Conservation (phyloP, 768 basidiomycete genomes). For the Austroboletus festivus region DNA sequence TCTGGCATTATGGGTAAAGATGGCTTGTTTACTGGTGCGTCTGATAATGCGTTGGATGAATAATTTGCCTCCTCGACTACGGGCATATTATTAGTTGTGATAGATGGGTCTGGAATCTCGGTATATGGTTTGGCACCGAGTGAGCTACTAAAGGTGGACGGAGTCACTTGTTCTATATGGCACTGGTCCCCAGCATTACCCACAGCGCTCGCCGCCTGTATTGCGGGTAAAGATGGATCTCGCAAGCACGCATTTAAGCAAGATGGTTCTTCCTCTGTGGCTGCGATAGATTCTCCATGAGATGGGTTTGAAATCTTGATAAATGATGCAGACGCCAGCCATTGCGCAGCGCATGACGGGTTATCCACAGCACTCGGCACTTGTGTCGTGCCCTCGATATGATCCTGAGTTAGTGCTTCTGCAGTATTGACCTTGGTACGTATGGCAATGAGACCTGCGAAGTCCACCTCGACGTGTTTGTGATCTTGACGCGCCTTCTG, state of each 20-base stretch:
- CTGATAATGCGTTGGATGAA: no score
- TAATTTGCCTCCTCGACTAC: not conserved
- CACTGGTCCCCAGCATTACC: no score
- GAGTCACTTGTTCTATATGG: no score
- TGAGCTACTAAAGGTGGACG: conserved; percentile 5
- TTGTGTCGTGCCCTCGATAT: conserved; percentile 1
- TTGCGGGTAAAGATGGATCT: no score
- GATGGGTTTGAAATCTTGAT: no score
- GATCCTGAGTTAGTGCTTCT: conserved; percentile 19
- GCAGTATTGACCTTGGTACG: conserved; percentile 18
- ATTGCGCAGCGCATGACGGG: no score
- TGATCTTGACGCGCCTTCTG: conserved; percentile 25
- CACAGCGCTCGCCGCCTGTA: no score
- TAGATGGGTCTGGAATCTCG: conserved; percentile 8
- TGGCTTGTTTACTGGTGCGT: not conserved
- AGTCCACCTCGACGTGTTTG: conserved; percentile 47
- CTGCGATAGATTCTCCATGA: no score
- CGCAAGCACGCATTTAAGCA: no score
- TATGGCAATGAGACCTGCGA: conserved; percentile 37
- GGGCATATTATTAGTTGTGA: not conserved
- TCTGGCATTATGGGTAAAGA: not conserved
- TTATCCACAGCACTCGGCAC: not conserved
- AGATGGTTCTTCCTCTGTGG: no score
- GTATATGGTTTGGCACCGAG: conserved; percentile 4
- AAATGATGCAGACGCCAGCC: no score